Evolutionary conservation across 139 green algal genomes (phyloP).

Genomic region (Chlamydomonas incerta): DNA sequence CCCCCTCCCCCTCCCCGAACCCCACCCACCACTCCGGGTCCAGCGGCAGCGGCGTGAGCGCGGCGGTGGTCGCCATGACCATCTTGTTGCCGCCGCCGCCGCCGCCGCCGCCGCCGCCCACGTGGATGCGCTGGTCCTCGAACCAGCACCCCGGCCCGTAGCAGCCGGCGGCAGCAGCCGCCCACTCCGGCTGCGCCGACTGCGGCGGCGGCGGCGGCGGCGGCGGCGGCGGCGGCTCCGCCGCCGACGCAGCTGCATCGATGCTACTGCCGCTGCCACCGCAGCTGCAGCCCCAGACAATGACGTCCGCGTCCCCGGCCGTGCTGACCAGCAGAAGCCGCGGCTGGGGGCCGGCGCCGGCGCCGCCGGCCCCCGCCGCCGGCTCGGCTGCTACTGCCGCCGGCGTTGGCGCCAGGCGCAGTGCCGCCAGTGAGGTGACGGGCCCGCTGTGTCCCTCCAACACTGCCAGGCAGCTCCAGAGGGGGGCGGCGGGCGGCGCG

Average conservation of each 20-base stretch:
- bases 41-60: constrained; percentile 62
- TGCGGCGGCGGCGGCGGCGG: constrained; percentile 19
- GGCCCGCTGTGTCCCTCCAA: constrained; percentile 63
- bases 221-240: not conserved
- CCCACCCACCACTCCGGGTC: constrained; percentile 56
- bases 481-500: not conserved
- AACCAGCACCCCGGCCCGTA: constrained; percentile 42
- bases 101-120: constrained; percentile 51
- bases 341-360: not conserved
- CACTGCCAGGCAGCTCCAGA: constrained; percentile 52
- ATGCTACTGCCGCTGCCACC: not conserved
- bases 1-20: not conserved
- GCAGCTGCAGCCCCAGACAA: constrained; percentile 61
- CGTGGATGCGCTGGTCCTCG: constrained; percentile 49
- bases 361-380: not conserved
- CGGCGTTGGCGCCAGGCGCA: constrained; percentile 33
- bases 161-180: constrained; percentile 4
- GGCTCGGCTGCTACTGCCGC: not conserved
- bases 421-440: constrained; percentile 65
- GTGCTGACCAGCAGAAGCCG: constrained; percentile 67
- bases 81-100: not conserved
- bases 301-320: constrained; percentile 59
- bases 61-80: constrained; percentile 69
- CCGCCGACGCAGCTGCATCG: not conserved
- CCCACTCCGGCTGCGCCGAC: not conserved